Evolutionary conservation across 345 rosid species (phyloP).

Genomic region (Populus alba): DNA sequence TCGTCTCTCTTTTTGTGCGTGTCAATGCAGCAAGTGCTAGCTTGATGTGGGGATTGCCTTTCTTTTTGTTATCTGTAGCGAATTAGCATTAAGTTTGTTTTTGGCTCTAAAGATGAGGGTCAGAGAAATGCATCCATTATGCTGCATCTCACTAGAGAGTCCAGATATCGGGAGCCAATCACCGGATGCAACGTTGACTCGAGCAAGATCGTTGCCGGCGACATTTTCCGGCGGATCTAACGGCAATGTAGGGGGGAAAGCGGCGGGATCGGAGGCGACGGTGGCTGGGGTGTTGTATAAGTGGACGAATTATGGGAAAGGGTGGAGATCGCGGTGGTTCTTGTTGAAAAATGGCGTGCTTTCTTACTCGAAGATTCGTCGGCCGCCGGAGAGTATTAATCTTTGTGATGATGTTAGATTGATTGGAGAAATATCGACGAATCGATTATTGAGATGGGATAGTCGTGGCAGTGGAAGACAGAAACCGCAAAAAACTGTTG

Average conservation of each 20-base stretch:
- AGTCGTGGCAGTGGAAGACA: slow-evolving; percentile 39
- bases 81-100: background rate
- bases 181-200: slow-evolving; percentile 49
- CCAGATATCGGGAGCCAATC: slow-evolving; percentile 59
- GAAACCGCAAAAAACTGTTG: slow-evolving; percentile 62
- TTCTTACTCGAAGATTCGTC: slow-evolving; percentile 76
- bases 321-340: slow-evolving; percentile 99
- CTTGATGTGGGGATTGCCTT: background rate
- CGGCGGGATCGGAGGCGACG: slow-evolving; percentile 56
- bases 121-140: slow-evolving; percentile 90
- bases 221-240: slow-evolving; percentile 45
- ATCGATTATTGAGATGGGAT: slow-evolving; percentile 54
- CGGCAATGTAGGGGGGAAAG: slow-evolving; percentile 19
- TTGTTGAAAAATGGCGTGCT: slow-evolving; percentile 70
- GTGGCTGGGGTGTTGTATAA: slow-evolving; percentile 84
- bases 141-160: slow-evolving; percentile 83
- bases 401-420: slow-evolving; percentile 57
- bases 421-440: slow-evolving; percentile 68
- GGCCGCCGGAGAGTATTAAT: slow-evolving; percentile 58
- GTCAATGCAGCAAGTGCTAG: background rate
- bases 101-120: slow-evolving; percentile 59
- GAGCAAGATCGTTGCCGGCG: slow-evolving; percentile 72
- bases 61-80: background rate
- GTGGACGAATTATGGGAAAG: slow-evolving; percentile 98
- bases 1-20: background rate